These are phyloP conservation scores for Silene conica DNA, from an alignment of 148 eudicot genomes.

Conservation along the genomic window DNA sequence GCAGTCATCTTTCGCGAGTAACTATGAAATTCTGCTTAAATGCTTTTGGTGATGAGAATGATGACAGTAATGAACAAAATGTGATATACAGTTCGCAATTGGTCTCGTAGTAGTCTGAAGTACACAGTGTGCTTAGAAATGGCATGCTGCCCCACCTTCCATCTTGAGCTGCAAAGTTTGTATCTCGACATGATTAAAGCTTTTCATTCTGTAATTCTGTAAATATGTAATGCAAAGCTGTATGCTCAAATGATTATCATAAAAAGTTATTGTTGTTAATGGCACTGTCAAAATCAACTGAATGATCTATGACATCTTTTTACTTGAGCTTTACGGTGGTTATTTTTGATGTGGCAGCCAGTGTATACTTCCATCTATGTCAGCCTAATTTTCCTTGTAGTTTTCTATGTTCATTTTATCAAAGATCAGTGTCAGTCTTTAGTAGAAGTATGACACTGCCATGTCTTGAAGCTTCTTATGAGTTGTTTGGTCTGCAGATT, in stretches of 20 bases:
- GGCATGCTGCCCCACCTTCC: neutral
- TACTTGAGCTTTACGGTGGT: neutral
- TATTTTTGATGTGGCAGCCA: neutral
- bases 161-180: neutral
- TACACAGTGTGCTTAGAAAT: neutral
- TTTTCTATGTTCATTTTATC: no score
- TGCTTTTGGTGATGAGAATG: no score
- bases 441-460: neutral
- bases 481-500: constrained; percentile 27
- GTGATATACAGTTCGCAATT: no score
- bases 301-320: neutral
- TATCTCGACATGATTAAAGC: neutral
- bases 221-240: no score
- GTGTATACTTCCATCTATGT: neutral
- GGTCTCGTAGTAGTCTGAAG: no score
- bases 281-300: neutral
- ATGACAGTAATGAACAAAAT: no score
- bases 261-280: no score
- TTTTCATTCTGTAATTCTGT: no score
- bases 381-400: no score
- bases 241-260: neutral
- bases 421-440: neutral
- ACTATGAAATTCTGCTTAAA: neutral
- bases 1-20: neutral
- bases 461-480: neutral